phyloP scores from a whole-genome alignment of 2,329 filamentous ascomycete species.

The Neopestalotiopsis sp. region DNA sequence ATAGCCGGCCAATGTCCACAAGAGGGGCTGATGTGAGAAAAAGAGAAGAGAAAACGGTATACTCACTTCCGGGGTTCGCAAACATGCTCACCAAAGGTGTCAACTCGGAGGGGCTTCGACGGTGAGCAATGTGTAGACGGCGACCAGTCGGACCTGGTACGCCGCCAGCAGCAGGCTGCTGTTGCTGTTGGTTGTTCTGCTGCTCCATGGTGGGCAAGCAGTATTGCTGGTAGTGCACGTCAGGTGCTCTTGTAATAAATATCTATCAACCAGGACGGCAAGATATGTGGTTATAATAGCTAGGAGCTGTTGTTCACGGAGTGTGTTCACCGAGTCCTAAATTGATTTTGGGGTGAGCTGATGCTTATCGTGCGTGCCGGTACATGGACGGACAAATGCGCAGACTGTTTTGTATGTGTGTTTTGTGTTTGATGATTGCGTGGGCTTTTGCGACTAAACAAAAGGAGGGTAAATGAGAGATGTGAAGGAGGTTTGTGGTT shows the following conservation, averaged over 20 bases:
- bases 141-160: slow-evolving; percentile 80
- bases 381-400: slow-evolving; percentile 25
- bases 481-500: slow-evolving; percentile 47
- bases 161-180: slow-evolving; percentile 57
- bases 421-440: slow-evolving; percentile 26
- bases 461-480: slow-evolving; percentile 48
- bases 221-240: slow-evolving; percentile 48
- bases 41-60: slow-evolving; percentile 13
- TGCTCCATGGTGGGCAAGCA: slow-evolving; percentile 41
- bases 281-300: slow-evolving; percentile 8
- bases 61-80: slow-evolving; percentile 68
- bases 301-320: neutral
- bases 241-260: slow-evolving; percentile 48
- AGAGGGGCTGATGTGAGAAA: neutral
- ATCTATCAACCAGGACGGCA: slow-evolving; percentile 15
- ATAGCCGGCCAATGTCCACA: neutral
- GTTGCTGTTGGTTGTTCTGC: slow-evolving; percentile 42
- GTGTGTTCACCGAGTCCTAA: neutral
- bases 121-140: slow-evolving; percentile 95
- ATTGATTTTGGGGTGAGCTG: slow-evolving; percentile 24
- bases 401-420: slow-evolving; percentile 19
- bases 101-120: slow-evolving; percentile 94
- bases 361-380: slow-evolving; percentile 24
- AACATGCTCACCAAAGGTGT: slow-evolving; percentile 97
- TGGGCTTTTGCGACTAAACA: slow-evolving; percentile 41